Evolutionary conservation across 768 basidiomycete species (phyloP).

Genomic region (Pleurotus djamor): DNA sequence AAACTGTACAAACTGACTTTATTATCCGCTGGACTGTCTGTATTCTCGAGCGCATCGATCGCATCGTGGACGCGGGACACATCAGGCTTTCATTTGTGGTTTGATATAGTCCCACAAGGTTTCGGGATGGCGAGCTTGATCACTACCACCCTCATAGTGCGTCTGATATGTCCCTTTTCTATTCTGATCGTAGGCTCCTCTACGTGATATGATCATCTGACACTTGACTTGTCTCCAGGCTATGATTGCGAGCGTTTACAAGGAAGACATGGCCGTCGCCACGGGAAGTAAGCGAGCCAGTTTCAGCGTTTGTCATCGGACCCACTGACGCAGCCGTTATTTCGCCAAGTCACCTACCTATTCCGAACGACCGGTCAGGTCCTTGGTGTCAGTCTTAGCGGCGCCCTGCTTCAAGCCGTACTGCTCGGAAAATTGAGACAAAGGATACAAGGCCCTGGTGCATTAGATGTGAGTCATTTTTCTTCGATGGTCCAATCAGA

Average conservation of each 20-base stretch:
- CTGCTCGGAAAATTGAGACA: conserved; percentile 66
- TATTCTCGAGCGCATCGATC: conserved; percentile 61
- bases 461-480: conserved; percentile 57
- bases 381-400: conserved; percentile 87
- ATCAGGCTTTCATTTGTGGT: conserved; percentile 63
- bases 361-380: conserved; percentile 96
- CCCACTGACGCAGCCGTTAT: conserved; percentile 3
- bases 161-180: conserved; percentile 19
- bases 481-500: neutral
- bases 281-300: conserved; percentile 71
- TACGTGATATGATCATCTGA: too few relatives aligned
- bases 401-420: conserved; percentile 81
- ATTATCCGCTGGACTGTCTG: conserved; percentile 54
- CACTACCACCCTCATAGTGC: conserved; percentile 82
- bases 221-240: conserved; percentile 46
- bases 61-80: conserved; percentile 66
- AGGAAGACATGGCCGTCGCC: conserved; percentile 83
- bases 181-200: too few relatives aligned
- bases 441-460: conserved; percentile 74
- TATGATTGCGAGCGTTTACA: conserved; percentile 79
- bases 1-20: conserved; percentile 80
- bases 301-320: conserved; percentile 12
- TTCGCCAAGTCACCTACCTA: conserved; percentile 76
- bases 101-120: conserved; percentile 78
- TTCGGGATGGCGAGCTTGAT: conserved; percentile 85